phyloP scores from a whole-genome alignment of 2,329 filamentous ascomycete species.

The Epichloe sibirici region DNA sequence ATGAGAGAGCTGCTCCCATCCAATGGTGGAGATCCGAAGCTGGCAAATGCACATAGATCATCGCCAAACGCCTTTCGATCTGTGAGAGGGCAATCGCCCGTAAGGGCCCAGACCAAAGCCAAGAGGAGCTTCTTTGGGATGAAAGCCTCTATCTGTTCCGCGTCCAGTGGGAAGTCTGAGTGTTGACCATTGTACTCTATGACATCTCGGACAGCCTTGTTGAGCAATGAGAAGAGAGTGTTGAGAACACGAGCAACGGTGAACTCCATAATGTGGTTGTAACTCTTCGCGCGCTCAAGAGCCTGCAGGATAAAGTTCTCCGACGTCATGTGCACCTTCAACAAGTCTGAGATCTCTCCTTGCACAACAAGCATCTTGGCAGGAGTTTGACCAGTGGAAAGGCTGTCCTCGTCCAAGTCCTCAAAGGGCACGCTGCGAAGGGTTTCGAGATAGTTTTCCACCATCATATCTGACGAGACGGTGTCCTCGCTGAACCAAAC shows the following conservation, averaged over 20 bases:
- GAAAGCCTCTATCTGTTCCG: conserved; percentile 80
- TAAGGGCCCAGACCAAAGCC: conserved; percentile 88
- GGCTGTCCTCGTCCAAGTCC: conserved; percentile 86
- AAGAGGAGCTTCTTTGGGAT: conserved; percentile 89
- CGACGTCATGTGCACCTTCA: conserved; percentile 61
- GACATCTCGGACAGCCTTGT: conserved; percentile 83
- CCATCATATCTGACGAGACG: conserved; percentile 85
- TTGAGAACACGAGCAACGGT: conserved; percentile 81
- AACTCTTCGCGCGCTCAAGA: conserved; percentile 62
- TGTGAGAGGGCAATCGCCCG: conserved; percentile 79
- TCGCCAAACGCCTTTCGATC: conserved; percentile 89
- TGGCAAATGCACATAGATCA: conserved; percentile 67
- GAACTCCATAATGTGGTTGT: conserved; percentile 98
- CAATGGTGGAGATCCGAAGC: conserved; percentile 71
- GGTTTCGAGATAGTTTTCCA: conserved; percentile 77
- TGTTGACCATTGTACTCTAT: conserved; percentile 96
- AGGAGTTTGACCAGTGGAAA: conserved; percentile 61
- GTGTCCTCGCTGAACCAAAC: conserved; percentile 99
- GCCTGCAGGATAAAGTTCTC: conserved; percentile 73
- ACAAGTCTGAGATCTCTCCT: conserved; percentile 63
- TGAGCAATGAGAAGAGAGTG: conserved; percentile 88
- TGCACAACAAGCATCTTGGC: conserved; percentile 72
- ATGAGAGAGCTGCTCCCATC: conserved; percentile 77
- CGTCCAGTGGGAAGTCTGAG: conserved; percentile 81
- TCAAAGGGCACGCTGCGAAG: conserved; percentile 79